phyloP scores from a whole-genome alignment of 2,329 filamentous ascomycete species.

The Aaosphaeria arxii region DNA sequence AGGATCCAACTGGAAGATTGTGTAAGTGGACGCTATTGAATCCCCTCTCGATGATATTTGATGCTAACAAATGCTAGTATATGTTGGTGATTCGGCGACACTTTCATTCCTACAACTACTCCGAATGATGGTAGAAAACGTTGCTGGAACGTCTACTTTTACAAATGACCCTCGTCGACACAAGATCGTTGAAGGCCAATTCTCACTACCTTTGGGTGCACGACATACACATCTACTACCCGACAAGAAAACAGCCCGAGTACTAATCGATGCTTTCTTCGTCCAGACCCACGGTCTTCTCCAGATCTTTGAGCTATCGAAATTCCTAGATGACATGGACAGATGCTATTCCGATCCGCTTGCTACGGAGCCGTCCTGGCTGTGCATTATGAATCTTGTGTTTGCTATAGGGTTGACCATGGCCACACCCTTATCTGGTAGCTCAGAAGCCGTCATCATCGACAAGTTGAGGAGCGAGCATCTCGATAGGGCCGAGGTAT shows the following conservation, averaged over 20 bases:
- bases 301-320: conserved; percentile 55
- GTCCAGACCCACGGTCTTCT: conserved; percentile 61
- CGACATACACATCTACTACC: conserved; percentile 55
- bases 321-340: conserved; percentile 51
- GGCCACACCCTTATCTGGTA: conserved; percentile 52
- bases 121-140: conserved; percentile 58
- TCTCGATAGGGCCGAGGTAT: conserved; percentile 57
- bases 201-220: conserved; percentile 45
- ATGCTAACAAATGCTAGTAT: conserved; percentile 43
- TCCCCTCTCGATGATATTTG: neutral
- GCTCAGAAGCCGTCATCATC: conserved; percentile 50
- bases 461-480: conserved; percentile 49
- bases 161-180: conserved; percentile 57
- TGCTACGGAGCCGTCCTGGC: conserved; percentile 47
- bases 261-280: conserved; percentile 60
- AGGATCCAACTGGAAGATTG: conserved; percentile 57
- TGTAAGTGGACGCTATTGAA: conserved; percentile 41
- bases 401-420: conserved; percentile 62
- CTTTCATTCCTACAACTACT: conserved; percentile 61
- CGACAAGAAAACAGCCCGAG: conserved; percentile 52
- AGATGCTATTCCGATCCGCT: conserved; percentile 56
- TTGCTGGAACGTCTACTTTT: conserved; percentile 55
- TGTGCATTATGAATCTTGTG: conserved; percentile 61
- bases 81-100: conserved; percentile 62
- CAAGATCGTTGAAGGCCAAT: conserved; percentile 55